These are phyloP conservation scores for Trichoderma asperellum DNA, from an alignment of 2,329 filamentous ascomycete genomes.

Conservation along the genomic window DNA sequence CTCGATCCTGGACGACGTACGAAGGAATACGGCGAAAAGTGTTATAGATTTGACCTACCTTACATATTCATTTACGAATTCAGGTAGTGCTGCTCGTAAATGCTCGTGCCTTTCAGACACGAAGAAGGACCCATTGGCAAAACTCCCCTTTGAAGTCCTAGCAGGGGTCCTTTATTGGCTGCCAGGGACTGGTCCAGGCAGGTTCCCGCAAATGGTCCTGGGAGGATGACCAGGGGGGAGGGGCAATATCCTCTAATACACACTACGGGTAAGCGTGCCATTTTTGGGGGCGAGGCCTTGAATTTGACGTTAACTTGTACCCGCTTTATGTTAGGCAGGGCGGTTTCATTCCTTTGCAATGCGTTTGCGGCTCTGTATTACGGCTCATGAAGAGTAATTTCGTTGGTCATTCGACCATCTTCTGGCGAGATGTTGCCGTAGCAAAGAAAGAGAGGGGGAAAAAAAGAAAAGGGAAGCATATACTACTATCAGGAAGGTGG, in stretches of 20 bases:
- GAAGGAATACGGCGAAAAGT: not conserved
- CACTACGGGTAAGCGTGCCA: not conserved
- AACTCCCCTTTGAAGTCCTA: conserved; percentile 27
- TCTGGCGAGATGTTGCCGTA: not conserved
- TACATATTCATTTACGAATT: not conserved
- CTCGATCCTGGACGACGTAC: not conserved
- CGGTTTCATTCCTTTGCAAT: conserved; percentile 17
- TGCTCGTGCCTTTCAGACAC: conserved; percentile 7
- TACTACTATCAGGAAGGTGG: not conserved
- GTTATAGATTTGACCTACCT: not conserved
- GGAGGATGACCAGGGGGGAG: conserved; percentile 8
- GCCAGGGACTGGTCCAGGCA: conserved; percentile 17
- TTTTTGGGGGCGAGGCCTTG: not conserved
- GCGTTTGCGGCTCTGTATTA: not conserved
- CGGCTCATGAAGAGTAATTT: not conserved
- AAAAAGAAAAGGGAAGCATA: not conserved
- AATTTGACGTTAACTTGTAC: not conserved
- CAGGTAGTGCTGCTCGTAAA: not conserved
- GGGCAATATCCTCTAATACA: not conserved
- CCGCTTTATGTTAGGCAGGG: not conserved
- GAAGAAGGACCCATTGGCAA: conserved; percentile 1
- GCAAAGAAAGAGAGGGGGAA: not conserved
- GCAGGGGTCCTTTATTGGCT: conserved; percentile 25
- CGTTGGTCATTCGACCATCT: not conserved
- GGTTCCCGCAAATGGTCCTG: conserved; percentile 19